Conservation (phyloP, 1,284 basidiomycete genomes). For the Sanguinoderma infundibulare region DNA sequence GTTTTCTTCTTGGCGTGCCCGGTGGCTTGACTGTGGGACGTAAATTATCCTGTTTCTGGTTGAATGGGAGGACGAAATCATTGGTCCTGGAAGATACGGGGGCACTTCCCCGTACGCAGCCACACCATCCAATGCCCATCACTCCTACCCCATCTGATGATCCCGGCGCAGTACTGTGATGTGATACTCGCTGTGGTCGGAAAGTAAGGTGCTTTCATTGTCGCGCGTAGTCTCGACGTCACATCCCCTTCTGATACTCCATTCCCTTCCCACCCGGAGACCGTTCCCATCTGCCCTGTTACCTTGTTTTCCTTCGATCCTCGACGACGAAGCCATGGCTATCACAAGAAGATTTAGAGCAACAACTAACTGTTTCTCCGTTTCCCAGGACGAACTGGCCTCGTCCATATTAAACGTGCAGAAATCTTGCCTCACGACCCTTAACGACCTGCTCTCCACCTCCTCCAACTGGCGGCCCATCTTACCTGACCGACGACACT, state of each 20-base stretch:
- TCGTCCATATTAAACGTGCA: constrained; percentile 74
- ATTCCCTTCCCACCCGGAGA: too few relatives aligned
- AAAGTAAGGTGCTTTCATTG: background rate
- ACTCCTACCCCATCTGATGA: background rate
- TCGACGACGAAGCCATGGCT: background rate
- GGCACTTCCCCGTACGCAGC: background rate
- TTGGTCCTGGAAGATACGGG: background rate
- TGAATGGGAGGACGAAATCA: background rate
- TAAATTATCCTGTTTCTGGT: background rate
- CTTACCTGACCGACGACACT: constrained; percentile 66
- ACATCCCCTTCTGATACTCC: too few relatives aligned
- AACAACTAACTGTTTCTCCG: background rate
- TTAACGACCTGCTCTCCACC: constrained; percentile 70
- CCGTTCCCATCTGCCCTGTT: background rate
- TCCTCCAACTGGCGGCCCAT: constrained; percentile 59
- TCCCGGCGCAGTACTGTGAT: background rate
- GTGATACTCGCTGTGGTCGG: background rate
- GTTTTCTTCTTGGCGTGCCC: too few relatives aligned
- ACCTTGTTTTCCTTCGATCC: background rate
- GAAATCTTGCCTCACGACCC: constrained; percentile 71
- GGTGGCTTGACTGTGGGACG: background rate
- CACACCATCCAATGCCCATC: background rate
- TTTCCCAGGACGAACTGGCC: constrained; percentile 58
- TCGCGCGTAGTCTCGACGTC: background rate
- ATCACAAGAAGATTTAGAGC: background rate